Percentiles rank a stretch among this genome's conserved stretches.
Evolutionary conservation across 116 monocot genomes (phyloP).

Genomic region (Posidonia oceanica): DNA sequence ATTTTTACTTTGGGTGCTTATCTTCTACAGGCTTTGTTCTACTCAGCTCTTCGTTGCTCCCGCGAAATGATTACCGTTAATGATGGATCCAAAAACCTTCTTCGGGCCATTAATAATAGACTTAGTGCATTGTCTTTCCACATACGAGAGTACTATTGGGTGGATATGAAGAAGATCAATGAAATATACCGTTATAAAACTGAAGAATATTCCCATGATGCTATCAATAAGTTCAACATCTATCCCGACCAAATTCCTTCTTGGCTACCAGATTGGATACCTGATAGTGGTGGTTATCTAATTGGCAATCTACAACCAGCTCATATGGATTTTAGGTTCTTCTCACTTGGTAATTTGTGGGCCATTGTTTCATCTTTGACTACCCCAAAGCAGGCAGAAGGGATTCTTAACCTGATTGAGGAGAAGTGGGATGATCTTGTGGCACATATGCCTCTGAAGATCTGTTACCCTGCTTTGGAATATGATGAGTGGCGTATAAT

Average conservation of each 20-base stretch:
- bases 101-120: slow-evolving; percentile 49
- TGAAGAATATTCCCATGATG: slow-evolving; percentile 59
- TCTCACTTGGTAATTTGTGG: slow-evolving; percentile 63
- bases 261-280: slow-evolving; percentile 64
- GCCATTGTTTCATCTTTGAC: slow-evolving; percentile 55
- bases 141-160: slow-evolving; percentile 60
- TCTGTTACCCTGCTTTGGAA: slow-evolving; percentile 63
- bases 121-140: slow-evolving; percentile 67
- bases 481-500: slow-evolving; percentile 69
- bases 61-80: slow-evolving; percentile 49
- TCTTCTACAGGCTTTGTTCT: slow-evolving; percentile 43
- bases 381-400: slow-evolving; percentile 56
- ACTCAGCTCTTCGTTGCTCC: slow-evolving; percentile 49
- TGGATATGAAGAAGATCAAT: slow-evolving; percentile 60
- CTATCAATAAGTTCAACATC: slow-evolving; percentile 51
- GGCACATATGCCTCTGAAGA: slow-evolving; percentile 67
- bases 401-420: slow-evolving; percentile 58
- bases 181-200: slow-evolving; percentile 74
- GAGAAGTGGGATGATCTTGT: slow-evolving; percentile 74
- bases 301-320: slow-evolving; percentile 76
- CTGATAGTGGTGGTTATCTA: slow-evolving; percentile 55
- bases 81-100: slow-evolving; percentile 43
- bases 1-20: neutral
- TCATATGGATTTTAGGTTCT: slow-evolving; percentile 78
- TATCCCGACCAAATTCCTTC: slow-evolving; percentile 45